Percentiles rank a stretch among this genome's conserved stretches.
These are phyloP conservation scores for Beta corolliflora DNA, from an alignment of 179 eudicot species.

Conservation along the genomic window DNA sequence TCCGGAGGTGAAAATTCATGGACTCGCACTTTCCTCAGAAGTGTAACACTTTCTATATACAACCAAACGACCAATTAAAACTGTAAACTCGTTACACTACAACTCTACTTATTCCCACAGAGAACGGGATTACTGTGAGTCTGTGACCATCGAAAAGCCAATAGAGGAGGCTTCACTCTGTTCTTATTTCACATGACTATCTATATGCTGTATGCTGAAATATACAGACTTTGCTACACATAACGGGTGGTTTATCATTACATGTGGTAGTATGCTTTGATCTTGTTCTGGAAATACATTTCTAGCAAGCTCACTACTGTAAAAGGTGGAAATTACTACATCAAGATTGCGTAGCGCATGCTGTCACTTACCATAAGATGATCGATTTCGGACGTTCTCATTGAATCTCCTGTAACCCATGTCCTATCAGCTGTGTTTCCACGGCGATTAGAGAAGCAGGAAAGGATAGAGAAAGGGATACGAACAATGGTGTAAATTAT, in stretches of 20 bases:
- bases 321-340: slow-evolving; percentile 36
- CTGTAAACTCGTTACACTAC: neutral
- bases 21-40: too few relatives aligned
- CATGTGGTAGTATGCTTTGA: neutral
- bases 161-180: slow-evolving; percentile 10
- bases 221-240: slow-evolving; percentile 22
- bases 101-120: neutral
- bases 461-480: slow-evolving; percentile 40
- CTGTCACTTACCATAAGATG: slow-evolving; percentile 75
- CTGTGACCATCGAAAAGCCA: neutral
- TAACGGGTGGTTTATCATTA: neutral
- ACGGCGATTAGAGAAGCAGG: slow-evolving; percentile 44
- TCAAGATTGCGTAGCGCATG: slow-evolving; percentile 68
- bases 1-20: too few relatives aligned
- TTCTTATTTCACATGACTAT: slow-evolving; percentile 9
- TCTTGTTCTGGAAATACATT: neutral
- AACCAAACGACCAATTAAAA: neutral
- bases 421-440: slow-evolving; percentile 42
- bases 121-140: neutral
- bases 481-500: slow-evolving; percentile 34
- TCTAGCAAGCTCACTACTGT: slow-evolving; percentile 22
- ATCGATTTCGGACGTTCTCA: slow-evolving; percentile 51
- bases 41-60: neutral
- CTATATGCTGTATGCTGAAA: slow-evolving; percentile 7
- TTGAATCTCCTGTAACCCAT: slow-evolving; percentile 47